Conservation (phyloP, 2,329 filamentous ascomycete genomes). For the Harringtonia aguacate region DNA sequence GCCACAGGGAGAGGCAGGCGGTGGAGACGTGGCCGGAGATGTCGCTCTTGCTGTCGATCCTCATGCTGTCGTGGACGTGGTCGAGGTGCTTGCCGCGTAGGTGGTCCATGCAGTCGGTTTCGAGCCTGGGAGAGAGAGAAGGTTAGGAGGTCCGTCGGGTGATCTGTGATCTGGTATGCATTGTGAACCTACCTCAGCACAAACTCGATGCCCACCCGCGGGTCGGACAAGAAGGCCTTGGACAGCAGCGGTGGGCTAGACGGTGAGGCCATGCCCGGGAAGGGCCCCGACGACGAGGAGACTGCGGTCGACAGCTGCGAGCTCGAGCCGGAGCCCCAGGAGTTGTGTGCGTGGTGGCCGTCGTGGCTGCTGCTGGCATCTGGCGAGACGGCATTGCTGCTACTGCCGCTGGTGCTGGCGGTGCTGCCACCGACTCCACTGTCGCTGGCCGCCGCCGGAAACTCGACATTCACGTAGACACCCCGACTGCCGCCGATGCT, state of each 20-base stretch:
- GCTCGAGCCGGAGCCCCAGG: too few species aligned
- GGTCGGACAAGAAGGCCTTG: background rate
- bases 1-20: background rate
- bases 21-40: constrained; percentile 1
- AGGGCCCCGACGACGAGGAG: too few species aligned
- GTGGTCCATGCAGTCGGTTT: constrained; percentile 5
- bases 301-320: too few species aligned
- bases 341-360: too few species aligned
- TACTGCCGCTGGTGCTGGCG: too few species aligned
- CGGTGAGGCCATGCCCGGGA: too few species aligned
- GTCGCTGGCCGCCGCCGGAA: background rate
- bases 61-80: background rate
- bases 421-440: too few species aligned
- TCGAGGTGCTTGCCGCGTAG: constrained; percentile 1
- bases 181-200: background rate
- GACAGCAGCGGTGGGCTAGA: background rate
- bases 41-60: background rate
- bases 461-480: background rate
- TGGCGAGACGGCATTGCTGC: too few species aligned
- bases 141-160: background rate
- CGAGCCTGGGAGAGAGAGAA: background rate
- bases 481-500: background rate
- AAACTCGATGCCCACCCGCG: constrained; percentile 1
- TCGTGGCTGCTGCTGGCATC: too few species aligned
- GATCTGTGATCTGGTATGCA: background rate